These are phyloP conservation scores for Yarrowia sp. DNA, from an alignment of 805 yeast species.

Conservation along the genomic window DNA sequence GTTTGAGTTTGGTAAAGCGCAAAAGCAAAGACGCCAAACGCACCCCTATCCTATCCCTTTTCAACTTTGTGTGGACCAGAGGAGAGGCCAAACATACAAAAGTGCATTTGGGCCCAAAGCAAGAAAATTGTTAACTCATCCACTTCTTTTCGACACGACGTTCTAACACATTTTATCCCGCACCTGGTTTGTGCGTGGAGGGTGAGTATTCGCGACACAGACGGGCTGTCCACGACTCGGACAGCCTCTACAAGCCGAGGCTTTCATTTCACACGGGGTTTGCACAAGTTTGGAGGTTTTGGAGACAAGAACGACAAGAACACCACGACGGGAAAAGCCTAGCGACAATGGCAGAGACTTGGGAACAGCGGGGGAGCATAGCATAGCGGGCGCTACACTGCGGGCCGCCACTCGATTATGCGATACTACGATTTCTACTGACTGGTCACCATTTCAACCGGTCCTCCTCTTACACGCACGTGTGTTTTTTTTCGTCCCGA, in stretches of 20 bases:
- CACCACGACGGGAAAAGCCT: conserved; percentile 32
- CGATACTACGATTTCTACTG: not conserved
- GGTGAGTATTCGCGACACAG: conserved; percentile 26
- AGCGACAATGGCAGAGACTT: conserved; percentile 1
- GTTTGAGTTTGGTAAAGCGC: conserved; percentile 13
- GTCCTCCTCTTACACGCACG: not conserved
- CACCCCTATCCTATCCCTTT: conserved; percentile 39
- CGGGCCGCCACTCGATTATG: conserved; percentile 21
- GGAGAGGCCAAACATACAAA: conserved; percentile 38
- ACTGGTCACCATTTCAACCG: too few relatives aligned
- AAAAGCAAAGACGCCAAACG: conserved; percentile 18
- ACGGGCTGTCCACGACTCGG: not conserved
- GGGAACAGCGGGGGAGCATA: not conserved
- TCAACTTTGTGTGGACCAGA: conserved; percentile 32
- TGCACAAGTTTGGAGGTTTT: not conserved
- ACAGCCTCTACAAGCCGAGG: not conserved
- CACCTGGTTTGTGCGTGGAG: conserved; percentile 39
- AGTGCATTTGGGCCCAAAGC: conserved; percentile 38
- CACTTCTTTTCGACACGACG: conserved; percentile 39
- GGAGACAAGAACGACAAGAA: conserved; percentile 1
- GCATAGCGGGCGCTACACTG: conserved; percentile 1
- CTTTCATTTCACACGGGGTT: conserved; percentile 6
- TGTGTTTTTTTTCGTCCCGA: conserved; percentile 24
- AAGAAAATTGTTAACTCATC: conserved; percentile 29
- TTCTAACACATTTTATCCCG: conserved; percentile 33